These are phyloP conservation scores for Gentiana macrophylla DNA, from an alignment of 257 asterid species.

Conservation along the genomic window DNA sequence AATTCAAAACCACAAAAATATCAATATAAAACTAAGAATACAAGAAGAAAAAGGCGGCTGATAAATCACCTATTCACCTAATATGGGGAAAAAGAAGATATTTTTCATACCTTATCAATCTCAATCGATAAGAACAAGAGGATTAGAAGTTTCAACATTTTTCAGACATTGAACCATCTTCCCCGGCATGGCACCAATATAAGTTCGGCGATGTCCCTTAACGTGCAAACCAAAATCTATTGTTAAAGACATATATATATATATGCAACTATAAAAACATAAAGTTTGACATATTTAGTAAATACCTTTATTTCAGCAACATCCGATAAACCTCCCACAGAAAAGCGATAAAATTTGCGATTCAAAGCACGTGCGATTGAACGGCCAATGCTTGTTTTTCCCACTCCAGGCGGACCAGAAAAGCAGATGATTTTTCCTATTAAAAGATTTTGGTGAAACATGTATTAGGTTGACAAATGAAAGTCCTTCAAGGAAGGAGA, in stretches of 20 bases:
- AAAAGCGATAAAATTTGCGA: constrained; percentile 95
- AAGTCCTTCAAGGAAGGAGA: background rate
- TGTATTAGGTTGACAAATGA: constrained; percentile 3
- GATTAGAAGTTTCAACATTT: constrained; percentile 94
- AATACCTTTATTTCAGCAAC: constrained; percentile 97
- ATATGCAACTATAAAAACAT: background rate
- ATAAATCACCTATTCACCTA: background rate
- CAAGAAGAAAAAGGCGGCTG: background rate
- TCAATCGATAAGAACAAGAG: constrained; percentile 98
- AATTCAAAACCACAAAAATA: background rate
- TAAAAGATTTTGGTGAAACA: constrained; percentile 7
- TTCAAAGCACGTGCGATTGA: constrained; percentile 97
- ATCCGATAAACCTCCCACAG: constrained; percentile 99
- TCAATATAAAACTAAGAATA: background rate
- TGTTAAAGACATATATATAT: background rate
- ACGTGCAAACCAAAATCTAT: constrained; percentile 17
- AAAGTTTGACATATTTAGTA: constrained; percentile 4
- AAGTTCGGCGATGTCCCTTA: constrained; percentile 98
- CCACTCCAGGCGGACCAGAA: constrained; percentile 99
- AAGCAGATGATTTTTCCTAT: constrained; percentile 95
- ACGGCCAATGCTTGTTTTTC: constrained; percentile 97
- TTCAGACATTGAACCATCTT: constrained; percentile 97
- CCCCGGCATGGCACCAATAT: constrained; percentile 99
- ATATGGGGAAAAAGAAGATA: too few relatives aligned
- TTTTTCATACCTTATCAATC: constrained; percentile 76